Evolutionary conservation across 2,329 filamentous ascomycete genomes (phyloP).

Genomic region (Corniculantispora saksenae): DNA sequence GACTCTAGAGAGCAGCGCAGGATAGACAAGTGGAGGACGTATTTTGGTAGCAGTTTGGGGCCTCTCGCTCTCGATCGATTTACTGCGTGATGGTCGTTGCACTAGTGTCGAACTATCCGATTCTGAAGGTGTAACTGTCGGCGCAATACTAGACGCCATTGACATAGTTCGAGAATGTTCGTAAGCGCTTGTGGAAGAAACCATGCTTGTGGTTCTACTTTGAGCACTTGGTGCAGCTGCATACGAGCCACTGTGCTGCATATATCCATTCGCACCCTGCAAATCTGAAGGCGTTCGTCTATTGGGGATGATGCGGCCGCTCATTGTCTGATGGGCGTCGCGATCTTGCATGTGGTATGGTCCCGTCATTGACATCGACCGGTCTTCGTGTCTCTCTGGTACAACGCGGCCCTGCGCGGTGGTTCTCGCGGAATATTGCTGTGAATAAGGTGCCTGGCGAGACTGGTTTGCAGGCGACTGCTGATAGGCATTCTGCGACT

Average conservation of each 20-base stretch:
- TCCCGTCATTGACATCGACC: constrained; percentile 94
- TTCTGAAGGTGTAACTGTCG: constrained; percentile 69
- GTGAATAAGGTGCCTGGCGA: constrained; percentile 72
- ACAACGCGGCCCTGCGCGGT: constrained; percentile 91
- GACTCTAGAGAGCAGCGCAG: constrained; percentile 88
- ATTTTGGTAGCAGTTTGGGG: constrained; percentile 60
- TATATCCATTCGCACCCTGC: constrained; percentile 38
- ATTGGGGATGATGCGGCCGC: constrained; percentile 85
- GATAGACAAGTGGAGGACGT: constrained; percentile 85
- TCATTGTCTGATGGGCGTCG: constrained; percentile 88
- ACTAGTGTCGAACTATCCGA: constrained; percentile 49
- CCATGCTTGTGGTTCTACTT: constrained; percentile 63
- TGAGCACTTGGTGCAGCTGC: constrained; percentile 52
- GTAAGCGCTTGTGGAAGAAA: constrained; percentile 50
- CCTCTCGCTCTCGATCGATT: constrained; percentile 55
- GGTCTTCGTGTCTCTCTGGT: constrained; percentile 87
- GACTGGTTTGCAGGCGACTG: constrained; percentile 71
- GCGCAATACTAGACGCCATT: constrained; percentile 81
- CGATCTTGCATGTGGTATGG: constrained; percentile 68
- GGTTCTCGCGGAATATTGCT: constrained; percentile 68
- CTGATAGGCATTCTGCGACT: constrained; percentile 61
- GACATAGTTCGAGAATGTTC: constrained; percentile 74
- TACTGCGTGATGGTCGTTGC: constrained; percentile 59
- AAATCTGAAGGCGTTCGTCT: constrained; percentile 50
- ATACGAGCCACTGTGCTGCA: constrained; percentile 40